Evolutionary conservation across 148 eudicot species (phyloP), one percentile per base, ranked within the genome.

Genomic region (Persicaria maculosa): DNA sequence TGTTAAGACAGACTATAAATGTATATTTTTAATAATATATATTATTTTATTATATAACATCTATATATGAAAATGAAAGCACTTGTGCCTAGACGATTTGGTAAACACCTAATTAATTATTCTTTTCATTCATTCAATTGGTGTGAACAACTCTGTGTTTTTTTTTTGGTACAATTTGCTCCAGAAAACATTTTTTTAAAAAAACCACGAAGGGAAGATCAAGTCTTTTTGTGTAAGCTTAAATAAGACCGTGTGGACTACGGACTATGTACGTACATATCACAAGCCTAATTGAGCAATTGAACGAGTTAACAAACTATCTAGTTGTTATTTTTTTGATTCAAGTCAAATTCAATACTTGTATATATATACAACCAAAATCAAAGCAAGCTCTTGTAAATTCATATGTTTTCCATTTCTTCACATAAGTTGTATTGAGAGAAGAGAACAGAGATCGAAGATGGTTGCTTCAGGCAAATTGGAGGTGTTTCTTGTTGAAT

Each of bases 401-500:
- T 52, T 52, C n/a, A 52, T 0, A 16, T 52, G 0, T 31, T 31
- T 31, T 3, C 55, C n/a, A 52, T 12, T 12, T 52, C n/a, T 52
- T 52, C 55, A 52, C 55, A 52, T 31, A 31, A 31, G 40, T 31
- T 31, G 40, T 2, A 31, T 31, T 52, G 0, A 52, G 55, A 16
- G 0, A n/a, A 4, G 16, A 52, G 55, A 14, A n/a, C 1, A 52
- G 55, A n/a, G n/a, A n/a, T n/a, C n/a, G n/a, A 52, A 52, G 55
- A 52, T 52, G 55, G 55, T 52, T 52, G 14, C n/a, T 12, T n/a
- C 55, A 52, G 55, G 55, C n/a, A 79, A 14, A 44, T 65, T 82
- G 47, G 82, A 82, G 75, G 80, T 79, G 46, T 48, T 74, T 16
- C 44, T 82, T 82, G 78, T 74, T 57, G 73, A 74, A 1, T 79